These are phyloP conservation scores for Trametes punicea DNA, from an alignment of 768 basidiomycete species.

Conservation along the genomic window DNA sequence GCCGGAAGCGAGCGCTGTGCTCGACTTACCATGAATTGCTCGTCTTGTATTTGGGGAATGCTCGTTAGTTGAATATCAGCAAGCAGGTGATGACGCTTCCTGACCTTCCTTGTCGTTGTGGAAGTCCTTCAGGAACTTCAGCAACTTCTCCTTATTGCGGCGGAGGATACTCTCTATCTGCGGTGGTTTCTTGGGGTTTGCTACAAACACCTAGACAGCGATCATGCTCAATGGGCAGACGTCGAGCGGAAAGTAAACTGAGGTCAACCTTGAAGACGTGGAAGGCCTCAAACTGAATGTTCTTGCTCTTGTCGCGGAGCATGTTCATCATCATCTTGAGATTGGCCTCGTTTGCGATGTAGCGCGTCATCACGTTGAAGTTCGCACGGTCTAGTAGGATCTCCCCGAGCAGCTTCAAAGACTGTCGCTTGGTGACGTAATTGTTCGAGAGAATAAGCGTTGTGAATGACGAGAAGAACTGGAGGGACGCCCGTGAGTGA, in stretches of 20 bases:
- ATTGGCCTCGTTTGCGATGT: constrained; percentile 93
- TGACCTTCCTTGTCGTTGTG: constrained; percentile 99
- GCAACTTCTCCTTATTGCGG: constrained; percentile 91
- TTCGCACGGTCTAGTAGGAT: constrained; percentile 97
- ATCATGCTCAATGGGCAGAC: background rate
- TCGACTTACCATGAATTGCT: constrained; percentile 80
- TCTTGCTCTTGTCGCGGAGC: constrained; percentile 96
- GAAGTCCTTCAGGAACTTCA: constrained; percentile 87
- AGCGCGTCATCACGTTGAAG: constrained; percentile 97
- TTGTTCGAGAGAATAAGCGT: constrained; percentile 90
- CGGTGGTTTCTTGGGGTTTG: constrained; percentile 98
- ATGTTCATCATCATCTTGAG: constrained; percentile 99
- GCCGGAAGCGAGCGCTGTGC: background rate
- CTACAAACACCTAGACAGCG: constrained; percentile 82
- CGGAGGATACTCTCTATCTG: constrained; percentile 89
- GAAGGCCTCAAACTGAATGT: constrained; percentile 99
- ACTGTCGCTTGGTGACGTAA: constrained; percentile 99
- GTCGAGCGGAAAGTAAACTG: background rate
- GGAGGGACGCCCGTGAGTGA: background rate
- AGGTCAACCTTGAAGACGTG: constrained; percentile 99
- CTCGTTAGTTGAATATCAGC: background rate
- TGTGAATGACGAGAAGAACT: constrained; percentile 97
- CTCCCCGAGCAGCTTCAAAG: constrained; percentile 95
- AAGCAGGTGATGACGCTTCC: constrained; percentile 27
- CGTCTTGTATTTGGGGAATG: constrained; percentile 49